Percentiles rank a stretch among this genome's conserved stretches.
Evolutionary conservation across 1,284 basidiomycete genomes (phyloP).

Genomic region (Cutaneotrichosporon mucoides): DNA sequence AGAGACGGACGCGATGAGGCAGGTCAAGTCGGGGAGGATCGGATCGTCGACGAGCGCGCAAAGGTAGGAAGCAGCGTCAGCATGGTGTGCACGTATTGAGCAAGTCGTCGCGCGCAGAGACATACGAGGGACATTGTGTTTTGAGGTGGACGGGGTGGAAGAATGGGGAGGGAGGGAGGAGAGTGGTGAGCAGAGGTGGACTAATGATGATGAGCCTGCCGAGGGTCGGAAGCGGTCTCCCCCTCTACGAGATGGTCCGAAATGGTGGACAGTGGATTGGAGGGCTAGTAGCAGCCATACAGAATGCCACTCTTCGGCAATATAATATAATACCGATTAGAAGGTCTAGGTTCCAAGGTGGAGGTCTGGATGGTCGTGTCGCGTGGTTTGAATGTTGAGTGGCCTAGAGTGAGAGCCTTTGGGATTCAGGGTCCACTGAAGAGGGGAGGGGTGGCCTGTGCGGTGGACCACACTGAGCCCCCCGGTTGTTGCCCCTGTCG

Average conservation of each 20-base stretch:
- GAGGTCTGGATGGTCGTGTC: background rate
- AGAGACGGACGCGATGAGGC: background rate
- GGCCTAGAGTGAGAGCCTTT: too few relatives aligned
- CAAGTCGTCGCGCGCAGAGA: background rate
- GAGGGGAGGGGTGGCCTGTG: too few relatives aligned
- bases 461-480: too few relatives aligned
- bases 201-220: background rate
- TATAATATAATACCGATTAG: too few relatives aligned
- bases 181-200: background rate
- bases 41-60: background rate
- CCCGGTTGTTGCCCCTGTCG: too few relatives aligned
- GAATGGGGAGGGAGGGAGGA: slow-evolving; percentile 2
- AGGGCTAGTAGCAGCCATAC: background rate
- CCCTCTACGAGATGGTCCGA: background rate
- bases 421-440: too few relatives aligned
- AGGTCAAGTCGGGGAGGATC: background rate
- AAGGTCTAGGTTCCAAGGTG: too few relatives aligned
- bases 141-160: background rate
- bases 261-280: slow-evolving; percentile 6
- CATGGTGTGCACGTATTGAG: background rate
- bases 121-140: slow-evolving; percentile 12
- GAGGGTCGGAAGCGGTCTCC: background rate
- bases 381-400: too few relatives aligned
- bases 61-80: background rate
- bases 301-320: too few relatives aligned